Evolutionary conservation across 495 filamentous ascomycete species (phyloP), one percentile per base, ranked within the genome.

Genomic region (Penicillium turbatum): DNA sequence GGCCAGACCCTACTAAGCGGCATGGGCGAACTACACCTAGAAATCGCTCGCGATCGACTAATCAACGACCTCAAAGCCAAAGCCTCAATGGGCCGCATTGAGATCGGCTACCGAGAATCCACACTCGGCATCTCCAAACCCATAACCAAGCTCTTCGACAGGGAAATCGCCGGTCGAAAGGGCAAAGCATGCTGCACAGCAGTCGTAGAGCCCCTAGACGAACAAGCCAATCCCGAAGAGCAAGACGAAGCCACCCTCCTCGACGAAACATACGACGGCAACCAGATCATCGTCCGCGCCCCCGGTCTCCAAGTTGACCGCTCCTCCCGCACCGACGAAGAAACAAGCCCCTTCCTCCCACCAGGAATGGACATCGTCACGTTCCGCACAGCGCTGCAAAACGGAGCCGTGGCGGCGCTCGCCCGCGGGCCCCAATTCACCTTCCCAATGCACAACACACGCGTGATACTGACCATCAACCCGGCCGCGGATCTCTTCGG

Each of bases 1-100:
- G 93, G 92, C 1, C 92, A 96, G 58, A 96, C 91, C 15, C 85
- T 95, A 8, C 76, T 99, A 1, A 89, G 88, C 34, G 95, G 95
- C 10, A 99, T 99, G 95, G 95, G 95, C 3, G 89, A 96, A 48
- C 81, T 99, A n/a, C 95, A 99, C 67, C 82, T 99, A 3, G 95
- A 99, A 58, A 93, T 99, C 32, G 91, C 95, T 3, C 77, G 86
- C 26, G 90, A 97, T 69, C 80, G 92, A 17, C 82, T 99, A 6
- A 79, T 92, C 47, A 86, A 86, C 32, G 89, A 97, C 57, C 85
- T 96, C 69, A 96, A 92, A 64, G 90, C 79, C 56, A 97, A 86
- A 62, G 91, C 90, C 6, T 72, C 85, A 11, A 95, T 93, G 82
- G 92, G 95, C n/a, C 82, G 83, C 35, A 96, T 97, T 51, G 86